Base-by-base conservation (phyloP, 2,329 filamentous ascomycete species). In the Tolypocladium tropicale region DNA sequence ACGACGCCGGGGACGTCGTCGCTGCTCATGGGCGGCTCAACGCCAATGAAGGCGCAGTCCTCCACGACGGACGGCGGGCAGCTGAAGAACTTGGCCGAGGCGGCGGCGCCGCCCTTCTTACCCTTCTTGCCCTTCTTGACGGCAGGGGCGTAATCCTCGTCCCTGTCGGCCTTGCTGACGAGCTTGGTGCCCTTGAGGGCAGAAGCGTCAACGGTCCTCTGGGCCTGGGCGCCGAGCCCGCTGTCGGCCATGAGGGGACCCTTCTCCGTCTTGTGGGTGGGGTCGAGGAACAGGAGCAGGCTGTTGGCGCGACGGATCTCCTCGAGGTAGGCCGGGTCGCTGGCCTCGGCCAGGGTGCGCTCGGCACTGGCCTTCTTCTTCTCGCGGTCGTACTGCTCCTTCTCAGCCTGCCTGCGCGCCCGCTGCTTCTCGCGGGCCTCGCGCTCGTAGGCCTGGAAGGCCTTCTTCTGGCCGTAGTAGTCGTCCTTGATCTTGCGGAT, bases 1-100 rank as follows among this genome's bases (percentile, higher is more conserved):
- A 90, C 77, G 16, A 88, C 83, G 58, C 78, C 78, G 30, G 92
- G 85, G 16, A 97, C 85, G 65, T 96, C 93, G 55, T 85, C 80
- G 67, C 90, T 84, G 73, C 84, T 89, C 81, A 93, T 90, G 34
- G 94, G 94, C 54, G 93, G 89, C 58, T 96, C 87, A 63, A 97
- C 84, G 65, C 86, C 86, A 69, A 97, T 81, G 73, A 88, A 88
- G 63, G 83, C 78, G 62, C 95, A 88, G 73, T 96, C 89, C 74
- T 96, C 91, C 52, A 99, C 90, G 63, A 97, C 86, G 57, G 91
- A 90, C 53, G 94, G 88, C 64, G 89, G 93, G 69, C 94, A 84
- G 76, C 86, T 95, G 82, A 90, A 95, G 60, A 69, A 71, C 70
- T 78, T 79, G 58, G 80, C 67, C 46, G 77, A 67, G n/a, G 79